Base-by-base conservation (phyloP, 2,329 filamentous ascomycete genomes). In the Colletotrichum tamarilloi region DNA sequence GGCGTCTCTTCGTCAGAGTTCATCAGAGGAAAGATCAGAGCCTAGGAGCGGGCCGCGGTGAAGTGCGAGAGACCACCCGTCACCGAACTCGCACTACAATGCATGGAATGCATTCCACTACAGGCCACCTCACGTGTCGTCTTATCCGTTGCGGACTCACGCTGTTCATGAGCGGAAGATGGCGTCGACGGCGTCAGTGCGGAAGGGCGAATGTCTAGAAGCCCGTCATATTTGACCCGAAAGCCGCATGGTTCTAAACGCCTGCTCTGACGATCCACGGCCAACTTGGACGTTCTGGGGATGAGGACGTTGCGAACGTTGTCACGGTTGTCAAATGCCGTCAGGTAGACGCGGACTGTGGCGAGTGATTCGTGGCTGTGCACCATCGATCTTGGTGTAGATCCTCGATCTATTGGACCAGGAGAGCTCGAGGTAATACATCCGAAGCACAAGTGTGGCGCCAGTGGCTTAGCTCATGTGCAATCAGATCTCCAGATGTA, bases 51-150 rank as follows among this genome's bases (percentile, higher is more conserved):
- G 52, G 49, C 24, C 49, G 52, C 24, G 16, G 42, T 32, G 3
- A 16, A 46, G 16, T 32, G 14, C 38, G 26, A 26, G n/a, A 14
- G 22, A 24, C 19, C 19, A 4, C 16, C 55, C 32, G 6, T 35
- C 55, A n/a, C 9, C 24, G 30, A 56, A 30, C 52, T 32, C 38
- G 9, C 49, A 16, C 11, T 49, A 57, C 8, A 9, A 32, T 32
- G 49, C 49, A 35, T 35, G 26, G 42, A 52, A 62, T 52, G 38
- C 14, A 63, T 19, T 8, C 8, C 4, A 24, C 26, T 12, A 24
- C 19, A 12, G n/a, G 52, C 14, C n/a, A 16, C 28, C 65, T 16
- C 52, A 58, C 56, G 65, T 72, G 52, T 68, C 65, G 38, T 72
- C 69, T 58, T 42, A 62, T 68, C 38, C 22, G 42, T 28, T n/a